phyloP scores from a whole-genome alignment of 257 asterid species.

The Ballota nigra region DNA sequence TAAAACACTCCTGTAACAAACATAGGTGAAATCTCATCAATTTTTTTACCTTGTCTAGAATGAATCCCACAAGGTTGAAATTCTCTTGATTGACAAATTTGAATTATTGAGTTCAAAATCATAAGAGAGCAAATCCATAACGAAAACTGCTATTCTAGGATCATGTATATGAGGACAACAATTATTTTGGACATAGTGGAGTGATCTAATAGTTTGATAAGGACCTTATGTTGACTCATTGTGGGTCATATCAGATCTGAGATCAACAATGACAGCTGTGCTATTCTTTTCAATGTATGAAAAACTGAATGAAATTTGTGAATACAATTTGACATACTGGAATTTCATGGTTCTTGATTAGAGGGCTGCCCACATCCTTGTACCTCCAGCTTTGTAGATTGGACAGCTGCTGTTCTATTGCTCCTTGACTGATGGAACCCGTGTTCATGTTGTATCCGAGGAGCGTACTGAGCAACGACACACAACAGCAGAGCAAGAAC shows the following conservation, averaged over 20 bases:
- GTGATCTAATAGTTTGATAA: neutral
- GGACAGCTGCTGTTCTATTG: conserved; percentile 74
- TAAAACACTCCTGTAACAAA: conserved; percentile 81
- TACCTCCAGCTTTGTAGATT: conserved; percentile 59
- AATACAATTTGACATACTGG: conserved; percentile 35
- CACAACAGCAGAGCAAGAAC: conserved; percentile 89
- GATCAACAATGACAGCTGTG: neutral
- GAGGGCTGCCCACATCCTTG: conserved; percentile 35
- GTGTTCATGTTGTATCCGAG: conserved; percentile 89
- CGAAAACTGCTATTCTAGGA: neutral
- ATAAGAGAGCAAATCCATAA: neutral
- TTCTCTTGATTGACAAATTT: neutral
- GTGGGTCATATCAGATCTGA: neutral
- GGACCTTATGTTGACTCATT: neutral
- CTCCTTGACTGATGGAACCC: conserved; percentile 69
- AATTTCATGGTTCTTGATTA: conserved; percentile 38
- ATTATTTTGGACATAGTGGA: neutral
- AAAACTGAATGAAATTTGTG: neutral
- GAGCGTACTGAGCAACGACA: conserved; percentile 65
- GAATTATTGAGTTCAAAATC: too few relatives aligned
- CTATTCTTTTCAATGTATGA: neutral
- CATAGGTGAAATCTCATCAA: neutral
- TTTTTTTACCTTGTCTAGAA: neutral
- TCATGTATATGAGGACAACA: neutral
- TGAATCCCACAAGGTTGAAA: neutral